Evolutionary conservation across 306 rosid genomes (phyloP), one percentile per base, ranked within the genome.

Genomic region (Vigna hirtella): DNA sequence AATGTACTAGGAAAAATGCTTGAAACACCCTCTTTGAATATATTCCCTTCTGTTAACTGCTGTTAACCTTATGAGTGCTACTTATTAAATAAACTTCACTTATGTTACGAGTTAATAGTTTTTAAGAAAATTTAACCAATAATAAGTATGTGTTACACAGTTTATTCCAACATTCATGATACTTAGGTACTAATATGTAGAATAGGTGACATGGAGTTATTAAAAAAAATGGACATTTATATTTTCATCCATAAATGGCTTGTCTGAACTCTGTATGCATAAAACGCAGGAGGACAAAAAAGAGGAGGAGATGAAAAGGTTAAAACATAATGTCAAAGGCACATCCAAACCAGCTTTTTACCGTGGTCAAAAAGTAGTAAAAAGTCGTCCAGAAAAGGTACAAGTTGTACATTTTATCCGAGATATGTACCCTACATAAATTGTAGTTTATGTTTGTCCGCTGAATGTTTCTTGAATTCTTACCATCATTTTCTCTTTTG

Each of bases 321-420:
- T 66, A 24, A 87, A 88, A 38, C 91, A 56, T 32, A 84, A 87
- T 77, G 80, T 82, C 78, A 90, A 87, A 82, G 86, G 92, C 66
- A 89, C 88, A 34, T 84, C 92, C 58, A 77, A 80, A 49, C 87
- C 90, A 62, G 78, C 84, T 67, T 83, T 76, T 73, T 51, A 87
- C 77, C 67, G 74, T 61, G 86, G 83, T 76, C 86, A 76, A 79
- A 92, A 83, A 76, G 63, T 77, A 30, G 69, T 87, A 14, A 89
- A 85, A 87, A 78, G 72, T 78, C 72, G 52, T 74, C 51, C 67
- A 45, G 85, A 76, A 62, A 90, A 90, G 97, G 97, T 90, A 87
- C 40, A 66, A 16, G 13, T 17, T 28, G 11, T 53, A 49, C 55
- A 45, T 51, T 58, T 70, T 48, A 43, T 63, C 45, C 47, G 49